Base-by-base conservation (phyloP, 345 rosid species). In the Eucalyptus sideroxylon region DNA sequence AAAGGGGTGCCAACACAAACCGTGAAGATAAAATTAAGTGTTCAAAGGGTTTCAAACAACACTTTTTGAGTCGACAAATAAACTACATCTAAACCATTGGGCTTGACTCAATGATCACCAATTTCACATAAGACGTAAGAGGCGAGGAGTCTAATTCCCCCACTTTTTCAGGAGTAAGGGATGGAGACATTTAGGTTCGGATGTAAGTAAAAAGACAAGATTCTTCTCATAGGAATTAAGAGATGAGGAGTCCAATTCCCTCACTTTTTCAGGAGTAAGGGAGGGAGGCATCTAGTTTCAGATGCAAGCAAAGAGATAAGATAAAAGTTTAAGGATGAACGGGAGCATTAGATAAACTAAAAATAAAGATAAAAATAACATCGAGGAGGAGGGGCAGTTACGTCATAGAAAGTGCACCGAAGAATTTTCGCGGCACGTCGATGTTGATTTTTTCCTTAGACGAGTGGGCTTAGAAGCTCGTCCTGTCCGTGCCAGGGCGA, bases 401-500 rank as follows among this genome's bases (percentile, higher is more conserved):
- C 9, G 47, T n/a, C n/a, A n/a, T 40, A 11, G 40, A 40, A 42
- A 42, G 42, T 21, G 27, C 44, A 5, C 47, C 27, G 45, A 72
- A 77, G 3, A 1, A 40, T 19, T 21, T 77, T 10, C 85, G 85
- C 30, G 85, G 85, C 47, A 77, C 30, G 27, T 40, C 85, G 85
- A 77, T 1, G 85, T 26, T 56, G 88, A 59, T 87, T 15, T 37
- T 11, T 21, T 10, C 0, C 83, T 3, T 12, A 5, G 77, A 59
- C 77, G 88, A 56, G n/a, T 56, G 88, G 62, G 30, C 62, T 0
- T 56, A 26, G 62, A 56, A 26, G 14, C 62, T 10, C 62, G 49
- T 1, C 10, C 50, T 24, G 50, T 34, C 88, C 45, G 51, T 1
- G 47, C 81, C 2, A 1, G 50, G 0, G 2, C 24, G 0, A 3